phyloP scores from a whole-genome alignment of 2,329 filamentous ascomycete genomes.

The Penicillium sp. region DNA sequence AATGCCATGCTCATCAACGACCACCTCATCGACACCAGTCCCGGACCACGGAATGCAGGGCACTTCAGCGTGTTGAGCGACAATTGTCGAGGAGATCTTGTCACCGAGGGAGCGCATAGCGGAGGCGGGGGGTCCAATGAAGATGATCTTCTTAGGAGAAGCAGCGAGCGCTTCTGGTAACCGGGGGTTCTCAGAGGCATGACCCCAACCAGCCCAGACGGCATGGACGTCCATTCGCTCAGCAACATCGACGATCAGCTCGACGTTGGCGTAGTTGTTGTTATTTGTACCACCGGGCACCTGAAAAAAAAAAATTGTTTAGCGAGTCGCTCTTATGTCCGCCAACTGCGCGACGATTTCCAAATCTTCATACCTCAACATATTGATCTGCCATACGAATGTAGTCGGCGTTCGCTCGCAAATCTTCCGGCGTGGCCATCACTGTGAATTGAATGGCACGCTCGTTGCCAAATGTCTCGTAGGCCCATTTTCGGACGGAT shows the following conservation, averaged over 20 bases:
- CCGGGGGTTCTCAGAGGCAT: slow-evolving; percentile 98
- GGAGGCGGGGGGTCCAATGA: slow-evolving; percentile 96
- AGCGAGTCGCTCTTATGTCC: not conserved
- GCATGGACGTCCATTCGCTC: slow-evolving; percentile 99
- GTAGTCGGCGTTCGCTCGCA: slow-evolving; percentile 97
- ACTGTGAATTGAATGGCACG: slow-evolving; percentile 98
- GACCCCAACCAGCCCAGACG: slow-evolving; percentile 99
- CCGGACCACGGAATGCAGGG: slow-evolving; percentile 99
- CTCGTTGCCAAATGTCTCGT: slow-evolving; percentile 99
- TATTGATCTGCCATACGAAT: slow-evolving; percentile 99
- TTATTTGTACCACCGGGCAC: slow-evolving; percentile 99
- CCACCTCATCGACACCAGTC: slow-evolving; percentile 82
- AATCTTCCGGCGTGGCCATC: slow-evolving; percentile 98
- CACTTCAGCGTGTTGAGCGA: slow-evolving; percentile 93
- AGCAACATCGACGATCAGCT: slow-evolving; percentile 97
- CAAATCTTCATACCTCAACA: slow-evolving; percentile 68
- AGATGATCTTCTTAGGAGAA: slow-evolving; percentile 97
- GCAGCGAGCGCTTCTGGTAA: slow-evolving; percentile 94
- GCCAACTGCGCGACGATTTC: not conserved
- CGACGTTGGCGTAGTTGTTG: slow-evolving; percentile 99
- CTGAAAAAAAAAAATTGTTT: slow-evolving; percentile 38
- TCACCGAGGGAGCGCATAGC: slow-evolving; percentile 99
- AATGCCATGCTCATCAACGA: slow-evolving; percentile 79
- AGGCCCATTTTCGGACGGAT: slow-evolving; percentile 99
- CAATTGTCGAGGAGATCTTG: slow-evolving; percentile 99